Evolutionary conservation across 345 rosid species (phyloP), one percentile per base, ranked within the genome.

Genomic region (Rhizophora apiculata): DNA sequence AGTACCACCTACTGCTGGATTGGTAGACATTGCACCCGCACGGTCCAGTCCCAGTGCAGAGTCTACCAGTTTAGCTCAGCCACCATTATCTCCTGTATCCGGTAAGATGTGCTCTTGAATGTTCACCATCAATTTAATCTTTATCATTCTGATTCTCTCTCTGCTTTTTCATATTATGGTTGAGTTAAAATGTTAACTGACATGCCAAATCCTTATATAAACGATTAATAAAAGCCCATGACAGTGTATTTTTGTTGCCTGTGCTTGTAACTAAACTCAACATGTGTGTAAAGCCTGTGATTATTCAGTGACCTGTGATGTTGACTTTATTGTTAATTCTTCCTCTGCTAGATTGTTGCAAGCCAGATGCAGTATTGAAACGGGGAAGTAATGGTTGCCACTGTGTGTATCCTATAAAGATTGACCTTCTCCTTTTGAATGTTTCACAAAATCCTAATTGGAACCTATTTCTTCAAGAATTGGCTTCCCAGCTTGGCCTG

Each of bases 331-430:
- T 72, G 32, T 80, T 70, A 64, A 31, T 68, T 68, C 77, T 54
- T 63, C 34, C 68, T 76, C 21, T 72, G 64, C 37, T 83, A 95
- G 97, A 82, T 80, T 95, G 99, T 78, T 95, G 99, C 86, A 86
- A 85, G 79, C 86, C 81, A 29, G 76, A 86, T 71, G 83, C 77
- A 81, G 95, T 95, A 78, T 81, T 81, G 87, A 95, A 85, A 84
- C 85, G 85, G 70, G 89, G 85, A 69, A 83, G 80, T 78, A 82
- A 67, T 72, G 90, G 80, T 74, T 92, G 99, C 72, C 89, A 90
- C 74, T 95, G 99, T 56, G 99, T 87, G 57, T 92, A 95, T 84
- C 99, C 99, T n/a, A 88, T 95, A 79, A 92, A 90, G 87, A 86
- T 95, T 64, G 99, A 92, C 70, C 93, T 95, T 82, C 84, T 88